Percentiles rank a stretch among this genome's conserved stretches.
Evolutionary conservation across 2,329 filamentous ascomycete species (phyloP).

Genomic region (Penicillium brevicompactum): DNA sequence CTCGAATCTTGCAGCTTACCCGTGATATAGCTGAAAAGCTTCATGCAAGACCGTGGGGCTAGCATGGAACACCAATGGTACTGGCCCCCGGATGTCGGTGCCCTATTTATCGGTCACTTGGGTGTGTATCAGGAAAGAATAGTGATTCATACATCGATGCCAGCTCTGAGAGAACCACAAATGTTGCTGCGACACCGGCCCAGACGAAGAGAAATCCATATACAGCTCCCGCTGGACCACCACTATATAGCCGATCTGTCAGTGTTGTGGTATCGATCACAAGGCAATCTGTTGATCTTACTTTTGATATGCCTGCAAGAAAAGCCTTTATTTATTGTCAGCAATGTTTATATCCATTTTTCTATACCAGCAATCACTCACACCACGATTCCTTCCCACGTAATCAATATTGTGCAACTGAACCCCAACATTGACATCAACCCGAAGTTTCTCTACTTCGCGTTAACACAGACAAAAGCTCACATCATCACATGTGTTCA

Average conservation of each 20-base stretch:
- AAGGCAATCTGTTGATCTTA: not conserved
- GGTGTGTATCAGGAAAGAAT: not conserved
- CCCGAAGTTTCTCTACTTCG: constrained; percentile 41
- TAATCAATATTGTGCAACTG: constrained; percentile 43
- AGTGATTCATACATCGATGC: constrained; percentile 32
- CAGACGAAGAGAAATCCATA: constrained; percentile 39
- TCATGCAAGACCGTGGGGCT: constrained; percentile 36
- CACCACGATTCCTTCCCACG: constrained; percentile 45
- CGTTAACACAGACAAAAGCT: not conserved
- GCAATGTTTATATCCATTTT: not conserved
- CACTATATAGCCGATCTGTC: constrained; percentile 20
- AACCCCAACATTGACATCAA: constrained; percentile 45
- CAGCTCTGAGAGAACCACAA: constrained; percentile 34
- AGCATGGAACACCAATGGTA: constrained; percentile 47
- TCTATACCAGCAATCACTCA: constrained; percentile 16
- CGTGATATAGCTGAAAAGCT: constrained; percentile 43
- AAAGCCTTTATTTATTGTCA: constrained; percentile 11
- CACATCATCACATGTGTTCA: not conserved
- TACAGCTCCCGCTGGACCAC: constrained; percentile 36
- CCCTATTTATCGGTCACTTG: constrained; percentile 19
- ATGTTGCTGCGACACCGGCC: constrained; percentile 29
- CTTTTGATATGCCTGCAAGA: constrained; percentile 25
- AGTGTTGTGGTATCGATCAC: constrained; percentile 1
- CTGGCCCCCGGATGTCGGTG: constrained; percentile 39
- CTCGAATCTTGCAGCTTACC: constrained; percentile 16